Conservation (phyloP, 441 rosid genomes). For the Lepidium campestre region DNA sequence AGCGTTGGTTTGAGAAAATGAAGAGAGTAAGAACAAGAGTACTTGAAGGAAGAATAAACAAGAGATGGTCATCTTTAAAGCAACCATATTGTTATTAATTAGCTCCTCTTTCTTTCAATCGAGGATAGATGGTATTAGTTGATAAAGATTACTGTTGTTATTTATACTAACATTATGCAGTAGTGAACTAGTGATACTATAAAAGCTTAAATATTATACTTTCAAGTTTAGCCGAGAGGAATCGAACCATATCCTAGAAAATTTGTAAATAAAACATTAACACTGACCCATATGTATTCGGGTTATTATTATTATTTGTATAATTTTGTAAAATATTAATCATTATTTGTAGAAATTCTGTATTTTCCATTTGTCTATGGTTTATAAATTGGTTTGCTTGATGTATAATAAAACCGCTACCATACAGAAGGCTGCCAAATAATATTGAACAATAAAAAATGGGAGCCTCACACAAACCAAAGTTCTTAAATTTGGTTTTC, state of each 20-base stretch:
- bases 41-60: conserved; percentile 25
- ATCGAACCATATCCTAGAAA: no score
- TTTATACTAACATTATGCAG: not conserved
- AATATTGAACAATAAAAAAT: not conserved
- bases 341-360: not conserved
- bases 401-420: not conserved
- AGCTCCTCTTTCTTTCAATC: not conserved
- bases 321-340: not conserved
- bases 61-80: conserved; percentile 31
- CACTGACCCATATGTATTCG: no score
- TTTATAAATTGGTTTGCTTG: not conserved
- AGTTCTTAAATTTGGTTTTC: not conserved
- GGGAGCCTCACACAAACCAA: not conserved
- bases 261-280: no score
- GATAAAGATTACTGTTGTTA: not conserved
- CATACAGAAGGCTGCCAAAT: conserved; percentile 6
- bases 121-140: not conserved
- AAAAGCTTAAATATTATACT: not conserved
- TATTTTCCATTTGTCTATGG: not conserved
- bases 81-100: conserved; percentile 24
- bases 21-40: conserved; percentile 19
- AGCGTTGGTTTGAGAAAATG: conserved; percentile 1
- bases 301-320: no score
- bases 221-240: no score
- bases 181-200: not conserved